These are phyloP conservation scores for Penicillium sp. DNA, from an alignment of 2,329 filamentous ascomycete genomes.

Conservation along the genomic window DNA sequence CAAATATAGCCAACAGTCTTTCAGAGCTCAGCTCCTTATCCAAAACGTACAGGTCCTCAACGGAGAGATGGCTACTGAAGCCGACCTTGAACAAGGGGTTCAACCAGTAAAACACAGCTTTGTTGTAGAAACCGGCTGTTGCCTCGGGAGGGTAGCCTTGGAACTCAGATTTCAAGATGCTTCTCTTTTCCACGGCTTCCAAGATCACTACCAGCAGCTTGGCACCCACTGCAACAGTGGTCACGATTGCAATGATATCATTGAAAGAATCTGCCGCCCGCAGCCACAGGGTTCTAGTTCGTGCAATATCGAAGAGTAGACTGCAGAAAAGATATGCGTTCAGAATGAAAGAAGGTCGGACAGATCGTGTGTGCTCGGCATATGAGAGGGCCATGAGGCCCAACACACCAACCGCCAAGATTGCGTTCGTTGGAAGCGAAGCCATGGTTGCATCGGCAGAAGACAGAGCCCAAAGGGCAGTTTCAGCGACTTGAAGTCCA, in stretches of 20 bases:
- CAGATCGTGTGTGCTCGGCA: conserved; percentile 48
- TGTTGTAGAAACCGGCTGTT: conserved; percentile 53
- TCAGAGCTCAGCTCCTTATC: conserved; percentile 48
- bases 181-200: conserved; percentile 48
- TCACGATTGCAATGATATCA: conserved; percentile 43
- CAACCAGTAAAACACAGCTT: conserved; percentile 55
- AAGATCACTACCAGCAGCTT: conserved; percentile 47
- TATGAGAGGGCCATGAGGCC: conserved; percentile 45
- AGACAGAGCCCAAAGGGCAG: conserved; percentile 39
- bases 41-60: conserved; percentile 48
- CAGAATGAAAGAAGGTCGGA: conserved; percentile 50
- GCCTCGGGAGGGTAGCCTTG: conserved; percentile 50
- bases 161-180: conserved; percentile 41
- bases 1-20: conserved; percentile 40
- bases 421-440: conserved; percentile 36
- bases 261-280: conserved; percentile 28
- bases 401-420: conserved; percentile 30
- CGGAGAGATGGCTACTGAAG: conserved; percentile 44
- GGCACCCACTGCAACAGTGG: conserved; percentile 42
- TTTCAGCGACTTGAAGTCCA: conserved; percentile 39
- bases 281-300: conserved; percentile 48
- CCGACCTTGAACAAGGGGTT: conserved; percentile 53
- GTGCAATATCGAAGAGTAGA: conserved; percentile 48
- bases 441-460: conserved; percentile 31
- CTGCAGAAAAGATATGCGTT: conserved; percentile 50